phyloP scores from a whole-genome alignment of 345 rosid species.

The Moringa oleifera region DNA sequence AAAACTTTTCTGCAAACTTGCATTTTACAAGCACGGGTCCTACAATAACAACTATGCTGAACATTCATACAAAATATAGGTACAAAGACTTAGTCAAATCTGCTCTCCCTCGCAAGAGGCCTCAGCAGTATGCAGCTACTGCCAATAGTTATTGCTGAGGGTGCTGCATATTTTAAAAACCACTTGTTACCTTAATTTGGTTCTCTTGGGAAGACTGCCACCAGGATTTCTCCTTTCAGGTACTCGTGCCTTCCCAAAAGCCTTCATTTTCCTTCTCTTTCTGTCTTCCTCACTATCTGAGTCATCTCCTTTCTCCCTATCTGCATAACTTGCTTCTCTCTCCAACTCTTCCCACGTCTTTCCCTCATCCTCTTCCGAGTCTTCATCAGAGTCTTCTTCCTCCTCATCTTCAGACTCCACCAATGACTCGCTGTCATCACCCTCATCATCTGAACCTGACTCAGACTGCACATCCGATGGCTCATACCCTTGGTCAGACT shows the following conservation, averaged over 20 bases:
- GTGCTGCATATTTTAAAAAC: too few species aligned
- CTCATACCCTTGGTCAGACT: constrained; percentile 44
- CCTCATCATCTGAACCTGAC: constrained; percentile 37
- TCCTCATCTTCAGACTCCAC: constrained; percentile 49
- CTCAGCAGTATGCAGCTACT: too few species aligned
- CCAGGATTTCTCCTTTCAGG: constrained; percentile 25
- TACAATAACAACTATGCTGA: too few species aligned
- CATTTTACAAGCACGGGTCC: too few species aligned
- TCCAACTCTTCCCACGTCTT: constrained; percentile 62
- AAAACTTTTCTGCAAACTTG: too few species aligned
- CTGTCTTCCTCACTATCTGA: constrained; percentile 53
- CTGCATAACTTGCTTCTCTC: constrained; percentile 53
- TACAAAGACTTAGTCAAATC: too few species aligned
- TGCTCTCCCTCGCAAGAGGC: too few species aligned
- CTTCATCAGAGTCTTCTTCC: constrained; percentile 34
- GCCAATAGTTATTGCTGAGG: too few species aligned
- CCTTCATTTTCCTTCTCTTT: constrained; percentile 43
- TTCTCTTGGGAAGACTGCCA: constrained; percentile 28
- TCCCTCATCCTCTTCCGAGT: constrained; percentile 42
- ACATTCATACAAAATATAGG: too few species aligned
- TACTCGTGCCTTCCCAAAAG: constrained; percentile 30
- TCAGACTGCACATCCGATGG: constrained; percentile 42
- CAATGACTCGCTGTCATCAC: constrained; percentile 33
- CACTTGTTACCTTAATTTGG: constrained; percentile 28
- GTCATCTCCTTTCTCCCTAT: constrained; percentile 43